Percentiles rank a stretch among this genome's conserved stretches.
These are phyloP conservation scores for Cyberlindnera euphorbiiphila DNA, from an alignment of 805 yeast genomes.

Conservation along the genomic window DNA sequence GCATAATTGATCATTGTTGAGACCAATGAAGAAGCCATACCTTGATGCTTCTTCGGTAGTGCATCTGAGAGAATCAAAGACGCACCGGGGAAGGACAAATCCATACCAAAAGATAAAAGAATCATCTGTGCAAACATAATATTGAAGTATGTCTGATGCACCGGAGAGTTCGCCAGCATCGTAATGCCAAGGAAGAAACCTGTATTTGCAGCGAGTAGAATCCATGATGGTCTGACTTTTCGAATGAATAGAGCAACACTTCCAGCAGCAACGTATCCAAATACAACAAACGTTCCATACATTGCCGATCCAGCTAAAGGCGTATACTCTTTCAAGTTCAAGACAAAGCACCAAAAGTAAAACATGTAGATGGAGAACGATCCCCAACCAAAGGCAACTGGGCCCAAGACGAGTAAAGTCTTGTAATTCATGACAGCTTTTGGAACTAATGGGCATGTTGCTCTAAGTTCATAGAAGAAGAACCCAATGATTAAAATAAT, in stretches of 20 bases:
- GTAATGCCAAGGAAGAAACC: slow-evolving; percentile 52
- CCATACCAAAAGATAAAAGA: slow-evolving; percentile 69
- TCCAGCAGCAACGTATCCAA: slow-evolving; percentile 55
- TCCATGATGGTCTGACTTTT: slow-evolving; percentile 43
- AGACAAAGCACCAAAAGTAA: slow-evolving; percentile 50
- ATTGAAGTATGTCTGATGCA: slow-evolving; percentile 55
- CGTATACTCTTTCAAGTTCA: slow-evolving; percentile 44
- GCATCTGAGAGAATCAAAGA: slow-evolving; percentile 56
- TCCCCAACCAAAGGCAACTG: slow-evolving; percentile 68
- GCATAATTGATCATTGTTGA: slow-evolving; percentile 75
- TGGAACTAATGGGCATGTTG: slow-evolving; percentile 52
- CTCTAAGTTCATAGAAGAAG: slow-evolving; percentile 43
- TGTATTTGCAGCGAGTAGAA: slow-evolving; percentile 47
- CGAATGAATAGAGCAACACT: slow-evolving; percentile 45
- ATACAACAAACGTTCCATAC: slow-evolving; percentile 41
- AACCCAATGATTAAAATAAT: slow-evolving; percentile 40
- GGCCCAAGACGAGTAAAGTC: slow-evolving; percentile 44
- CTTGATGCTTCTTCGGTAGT: slow-evolving; percentile 63
- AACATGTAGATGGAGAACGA: slow-evolving; percentile 73
- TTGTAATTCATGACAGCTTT: slow-evolving; percentile 40
- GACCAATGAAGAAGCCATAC: slow-evolving; percentile 72
- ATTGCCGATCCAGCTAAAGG: slow-evolving; percentile 45
- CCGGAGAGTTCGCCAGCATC: slow-evolving; percentile 53
- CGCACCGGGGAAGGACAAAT: slow-evolving; percentile 70
- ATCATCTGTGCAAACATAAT: slow-evolving; percentile 53